Base-by-base conservation (phyloP, 1,284 basidiomycete species). In the Mycena citricolor region DNA sequence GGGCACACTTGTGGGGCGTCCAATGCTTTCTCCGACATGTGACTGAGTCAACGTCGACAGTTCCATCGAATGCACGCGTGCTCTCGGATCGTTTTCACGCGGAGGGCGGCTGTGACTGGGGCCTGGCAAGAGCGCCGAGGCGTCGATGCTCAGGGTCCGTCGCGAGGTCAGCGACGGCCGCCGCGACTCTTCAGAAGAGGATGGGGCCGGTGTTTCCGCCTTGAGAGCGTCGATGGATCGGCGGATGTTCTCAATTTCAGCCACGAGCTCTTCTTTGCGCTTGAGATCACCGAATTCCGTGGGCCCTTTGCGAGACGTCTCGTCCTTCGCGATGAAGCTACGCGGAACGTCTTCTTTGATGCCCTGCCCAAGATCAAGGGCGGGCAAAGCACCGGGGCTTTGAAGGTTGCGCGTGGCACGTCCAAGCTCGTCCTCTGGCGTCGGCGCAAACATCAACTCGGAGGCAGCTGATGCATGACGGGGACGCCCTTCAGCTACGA, bases 221-320 rank as follows among this genome's bases (percentile, higher is more conserved):
- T 80, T 81, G 37, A 90, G 67, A 3, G 77, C 68, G 37, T 89
- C 85, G 57, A 91, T 87, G 3, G 86, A 88, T 54, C 77, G 73
- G 32, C 88, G 77, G 47, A 91, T 86, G 10, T 75, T 83, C 56
- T 83, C 76, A 41, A 91, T 91, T 63, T 91, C 88, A 16, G 76
- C 70, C 38, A 86, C 65, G 4, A 91, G 71, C 34, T 79, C 77
- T 59, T 86, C 77, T 60, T 84, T 86, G 55, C 76, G 76, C 59
- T 71, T 77, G 19, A 83, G 58, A 25, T 83, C 80, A 46, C 81
- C 79, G 37, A 77, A 54, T 39, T 82, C 79, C 23, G 71, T 62
- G 22, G 63, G 61, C 32, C 67, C 66, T 35, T 69, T 69, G 30
- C 61, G 63, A 37, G 19, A 17, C 20, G 60, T 55, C 23, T 68